Conservation (phyloP, 257 asterid genomes). For the Ajuga chamaepitys region DNA sequence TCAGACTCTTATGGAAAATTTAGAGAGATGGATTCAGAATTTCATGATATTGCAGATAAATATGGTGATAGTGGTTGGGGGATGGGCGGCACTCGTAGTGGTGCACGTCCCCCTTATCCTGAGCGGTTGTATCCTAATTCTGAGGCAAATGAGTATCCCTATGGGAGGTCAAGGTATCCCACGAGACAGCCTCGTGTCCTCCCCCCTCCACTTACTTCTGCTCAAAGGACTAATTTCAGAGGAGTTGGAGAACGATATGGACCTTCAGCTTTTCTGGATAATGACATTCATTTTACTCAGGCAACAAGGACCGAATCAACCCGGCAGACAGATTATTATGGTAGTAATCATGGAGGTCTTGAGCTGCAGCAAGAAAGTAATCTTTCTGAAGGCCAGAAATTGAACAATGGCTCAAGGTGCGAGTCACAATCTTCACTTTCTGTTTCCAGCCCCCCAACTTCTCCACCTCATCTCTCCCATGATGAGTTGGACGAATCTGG, state of each 20-base stretch:
- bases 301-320: conserved; percentile 38
- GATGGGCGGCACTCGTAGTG: conserved; percentile 40
- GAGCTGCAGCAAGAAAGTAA: conserved; percentile 37
- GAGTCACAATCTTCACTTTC: conserved; percentile 96
- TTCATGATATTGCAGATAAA: conserved; percentile 47
- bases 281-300: conserved; percentile 26
- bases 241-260: conserved; percentile 38
- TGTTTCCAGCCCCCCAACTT: conserved; percentile 91
- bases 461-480: conserved; percentile 90
- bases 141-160: conserved; percentile 57
- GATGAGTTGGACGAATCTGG: conserved; percentile 91
- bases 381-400: conserved; percentile 37
- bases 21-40: conserved; percentile 53
- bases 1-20: conserved; percentile 46
- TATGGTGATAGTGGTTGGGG: conserved; percentile 68
- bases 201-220: conserved; percentile 67
- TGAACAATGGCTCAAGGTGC: conserved; percentile 43
- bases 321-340: conserved; percentile 38
- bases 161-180: conserved; percentile 82
- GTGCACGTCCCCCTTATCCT: conserved; percentile 42
- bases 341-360: conserved; percentile 41
- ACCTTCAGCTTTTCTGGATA: conserved; percentile 40
- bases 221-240: conserved; percentile 48
- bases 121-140: conserved; percentile 52
- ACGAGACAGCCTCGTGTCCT: conserved; percentile 91